These are phyloP conservation scores for Cladosporium sp. DNA, from an alignment of 2,329 filamentous ascomycete genomes.

Conservation along the genomic window DNA sequence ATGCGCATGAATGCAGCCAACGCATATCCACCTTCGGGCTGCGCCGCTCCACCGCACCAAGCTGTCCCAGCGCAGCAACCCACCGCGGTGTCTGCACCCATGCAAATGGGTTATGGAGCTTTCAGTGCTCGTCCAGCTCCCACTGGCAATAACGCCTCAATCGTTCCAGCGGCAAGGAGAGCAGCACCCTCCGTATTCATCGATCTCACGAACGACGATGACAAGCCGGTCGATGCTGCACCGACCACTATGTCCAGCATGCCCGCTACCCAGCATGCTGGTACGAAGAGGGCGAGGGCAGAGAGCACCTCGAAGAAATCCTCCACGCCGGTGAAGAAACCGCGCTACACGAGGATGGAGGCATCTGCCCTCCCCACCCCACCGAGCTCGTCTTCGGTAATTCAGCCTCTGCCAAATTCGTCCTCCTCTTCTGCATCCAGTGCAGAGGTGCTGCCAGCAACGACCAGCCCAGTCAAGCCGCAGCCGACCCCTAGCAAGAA, in stretches of 20 bases:
- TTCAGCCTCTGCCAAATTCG: not conserved
- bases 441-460: not conserved
- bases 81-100: not conserved
- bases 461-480: not conserved
- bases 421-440: not conserved
- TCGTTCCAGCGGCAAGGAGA: not conserved
- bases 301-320: not conserved
- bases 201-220: not conserved
- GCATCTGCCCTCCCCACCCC: not conserved
- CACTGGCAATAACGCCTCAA: not conserved
- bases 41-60: too few relatives aligned
- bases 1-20: not conserved
- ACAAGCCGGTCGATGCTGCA: not conserved
- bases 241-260: not conserved
- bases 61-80: not conserved
- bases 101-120: not conserved
- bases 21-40: too few relatives aligned
- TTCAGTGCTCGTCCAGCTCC: not conserved
- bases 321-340: not conserved
- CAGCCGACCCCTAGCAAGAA: not conserved
- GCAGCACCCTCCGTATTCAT: not conserved
- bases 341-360: not conserved
- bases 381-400: not conserved
- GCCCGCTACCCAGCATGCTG: not conserved
- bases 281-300: not conserved